These are phyloP conservation scores for Pleurotus platypus DNA, from an alignment of 768 basidiomycete species.

Conservation along the genomic window DNA sequence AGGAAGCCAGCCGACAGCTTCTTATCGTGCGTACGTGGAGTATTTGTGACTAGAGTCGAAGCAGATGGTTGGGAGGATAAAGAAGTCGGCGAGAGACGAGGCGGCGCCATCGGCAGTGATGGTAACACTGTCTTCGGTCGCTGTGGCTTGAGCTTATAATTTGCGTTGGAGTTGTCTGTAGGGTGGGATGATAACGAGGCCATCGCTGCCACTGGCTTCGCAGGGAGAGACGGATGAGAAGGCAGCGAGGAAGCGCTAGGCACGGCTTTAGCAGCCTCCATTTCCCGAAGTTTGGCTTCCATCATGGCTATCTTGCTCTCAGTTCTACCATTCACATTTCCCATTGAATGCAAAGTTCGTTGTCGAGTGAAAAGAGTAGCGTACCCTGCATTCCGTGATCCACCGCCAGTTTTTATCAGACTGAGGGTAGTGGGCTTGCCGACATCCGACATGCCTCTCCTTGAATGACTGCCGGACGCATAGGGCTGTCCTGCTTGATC, in stretches of 20 bases:
- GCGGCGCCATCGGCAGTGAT: constrained; percentile 19
- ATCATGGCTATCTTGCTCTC: constrained; percentile 89
- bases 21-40: constrained; percentile 7
- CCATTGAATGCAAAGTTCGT: constrained; percentile 5
- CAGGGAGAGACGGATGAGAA: constrained; percentile 36
- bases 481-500: constrained; percentile 25
- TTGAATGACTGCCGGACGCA: constrained; percentile 21
- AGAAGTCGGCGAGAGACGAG: constrained; percentile 8
- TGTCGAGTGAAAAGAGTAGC: constrained; percentile 10
- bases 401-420: constrained; percentile 71
- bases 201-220: constrained; percentile 34
- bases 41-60: constrained; percentile 5
- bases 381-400: constrained; percentile 49
- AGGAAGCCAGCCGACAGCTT: not conserved
- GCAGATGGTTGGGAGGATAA: constrained; percentile 7
- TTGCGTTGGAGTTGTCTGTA: not conserved
- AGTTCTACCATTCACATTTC: constrained; percentile 46
- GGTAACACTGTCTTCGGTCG: constrained; percentile 18
- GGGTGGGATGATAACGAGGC: constrained; percentile 13
- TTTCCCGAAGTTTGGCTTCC: constrained; percentile 90
- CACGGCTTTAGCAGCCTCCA: constrained; percentile 42
- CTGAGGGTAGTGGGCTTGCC: constrained; percentile 83
- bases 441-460: constrained; percentile 50
- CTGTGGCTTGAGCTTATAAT: not conserved
- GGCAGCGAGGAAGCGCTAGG: constrained; percentile 12